These are phyloP conservation scores for Bullera alba DNA, from an alignment of 768 basidiomycete species.

Conservation along the genomic window DNA sequence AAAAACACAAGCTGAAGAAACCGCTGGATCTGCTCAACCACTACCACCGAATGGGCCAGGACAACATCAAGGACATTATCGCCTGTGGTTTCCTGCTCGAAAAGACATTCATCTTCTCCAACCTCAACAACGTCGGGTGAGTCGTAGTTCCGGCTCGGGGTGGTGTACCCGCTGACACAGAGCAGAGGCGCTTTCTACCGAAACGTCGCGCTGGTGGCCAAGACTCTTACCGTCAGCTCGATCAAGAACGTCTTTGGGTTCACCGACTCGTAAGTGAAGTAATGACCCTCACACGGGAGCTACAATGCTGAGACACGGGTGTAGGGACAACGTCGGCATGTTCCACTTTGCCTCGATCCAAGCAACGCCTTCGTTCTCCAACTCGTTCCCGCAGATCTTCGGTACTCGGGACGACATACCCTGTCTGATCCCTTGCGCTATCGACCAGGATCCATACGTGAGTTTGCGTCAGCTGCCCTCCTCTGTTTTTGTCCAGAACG, in stretches of 20 bases:
- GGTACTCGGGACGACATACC: conserved; percentile 74
- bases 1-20: conserved; percentile 37
- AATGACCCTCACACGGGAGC: not conserved
- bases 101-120: conserved; percentile 94
- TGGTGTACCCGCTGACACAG: not conserved
- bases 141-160: too few relatives aligned
- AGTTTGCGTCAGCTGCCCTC: conserved; percentile 1
- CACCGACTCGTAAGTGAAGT: conserved; percentile 71
- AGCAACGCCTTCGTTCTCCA: conserved; percentile 92
- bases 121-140: conserved; percentile 72
- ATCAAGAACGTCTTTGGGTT: conserved; percentile 95
- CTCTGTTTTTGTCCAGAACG: conserved; percentile 8
- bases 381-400: conserved; percentile 97
- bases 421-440: conserved; percentile 92
- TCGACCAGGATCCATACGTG: conserved; percentile 62
- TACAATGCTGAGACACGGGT: not conserved
- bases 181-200: conserved; percentile 78
- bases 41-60: conserved; percentile 63
- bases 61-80: conserved; percentile 93
- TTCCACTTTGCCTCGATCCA: conserved; percentile 93
- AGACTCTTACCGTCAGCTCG: conserved; percentile 87
- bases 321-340: conserved; percentile 95
- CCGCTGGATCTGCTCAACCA: conserved; percentile 64
- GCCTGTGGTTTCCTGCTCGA: conserved; percentile 86
- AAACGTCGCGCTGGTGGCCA: conserved; percentile 85